Base-by-base conservation (phyloP, 2,329 filamentous ascomycete species). In the Sporothrix brunneoviolacea region DNA sequence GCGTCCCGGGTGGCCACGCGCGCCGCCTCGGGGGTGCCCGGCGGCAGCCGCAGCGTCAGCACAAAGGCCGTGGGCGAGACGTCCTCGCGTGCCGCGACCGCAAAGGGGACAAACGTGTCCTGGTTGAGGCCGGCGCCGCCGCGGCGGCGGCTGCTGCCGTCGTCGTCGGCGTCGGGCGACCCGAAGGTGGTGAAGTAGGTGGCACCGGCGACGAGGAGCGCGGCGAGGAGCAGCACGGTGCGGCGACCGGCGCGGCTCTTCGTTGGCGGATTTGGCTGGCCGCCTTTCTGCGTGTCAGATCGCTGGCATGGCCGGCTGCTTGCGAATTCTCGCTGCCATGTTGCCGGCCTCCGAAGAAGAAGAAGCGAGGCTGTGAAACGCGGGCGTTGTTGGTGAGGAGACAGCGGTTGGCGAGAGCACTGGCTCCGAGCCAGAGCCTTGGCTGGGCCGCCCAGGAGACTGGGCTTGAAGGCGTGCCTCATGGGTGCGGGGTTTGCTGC, bases 41-140 rank as follows among this genome's bases (percentile, higher is more conserved):
- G 27, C 24, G 43, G 44, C 33, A 80, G 73, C 22, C 68, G 68
- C 22, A 91, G 66, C 8, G 82, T 84, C 57, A 91, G 77, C 57
- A 91, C 75, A 59, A 86, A 81, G 51, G 79, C 82, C 0, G 82
- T 82, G 1, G 80, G 75, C 0, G 86, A 86, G 38, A 89, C 76
- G 21, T 72, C 67, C 44, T 84, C 76, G 57, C 79, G 79, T 22
- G 72, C 65, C 15, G 77, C 71, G 55, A 93, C 76, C 22, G 73
- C 78, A 67, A 86, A 91, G 3, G 79, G 76, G 32, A 76, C 76
- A 65, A 89, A 90, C 21, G 70, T 74, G 50, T 72, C 69, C 13
- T 70, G 65, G 67, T 86, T 83, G 53, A 88, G 74, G 13, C 18
- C 51, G n/a, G 22, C 40, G 22, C 12, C 42, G 27, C 30, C 47